Evolutionary conservation across 2,329 filamentous ascomycete genomes (phyloP).

Genomic region (Hypoxylon sp.): DNA sequence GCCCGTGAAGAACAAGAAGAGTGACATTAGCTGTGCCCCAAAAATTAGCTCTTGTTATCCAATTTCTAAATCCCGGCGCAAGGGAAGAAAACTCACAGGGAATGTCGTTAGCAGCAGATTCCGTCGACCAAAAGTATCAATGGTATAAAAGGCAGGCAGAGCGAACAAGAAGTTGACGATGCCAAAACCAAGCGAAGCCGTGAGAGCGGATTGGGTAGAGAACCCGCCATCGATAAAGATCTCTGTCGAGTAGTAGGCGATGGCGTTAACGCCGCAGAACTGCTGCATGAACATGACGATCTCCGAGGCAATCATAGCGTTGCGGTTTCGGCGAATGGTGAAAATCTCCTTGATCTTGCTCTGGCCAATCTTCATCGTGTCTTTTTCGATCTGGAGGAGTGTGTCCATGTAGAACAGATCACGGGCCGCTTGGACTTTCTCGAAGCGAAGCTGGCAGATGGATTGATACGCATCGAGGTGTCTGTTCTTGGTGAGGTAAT

Average conservation of each 20-base stretch:
- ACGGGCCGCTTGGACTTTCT: slow-evolving; percentile 62
- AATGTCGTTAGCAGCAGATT: slow-evolving; percentile 71
- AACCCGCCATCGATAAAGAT: slow-evolving; percentile 68
- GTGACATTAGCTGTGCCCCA: slow-evolving; percentile 63
- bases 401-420: slow-evolving; percentile 66
- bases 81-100: slow-evolving; percentile 49
- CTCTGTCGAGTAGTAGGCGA: slow-evolving; percentile 62
- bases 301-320: slow-evolving; percentile 66
- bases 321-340: slow-evolving; percentile 68
- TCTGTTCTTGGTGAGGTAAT: slow-evolving; percentile 58
- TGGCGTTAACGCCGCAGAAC: slow-evolving; percentile 58
- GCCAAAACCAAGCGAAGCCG: slow-evolving; percentile 70
- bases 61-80: neutral
- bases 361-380: slow-evolving; percentile 57
- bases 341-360: slow-evolving; percentile 65
- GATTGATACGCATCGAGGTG: slow-evolving; percentile 57
- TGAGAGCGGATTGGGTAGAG: slow-evolving; percentile 59
- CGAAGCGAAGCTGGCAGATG: slow-evolving; percentile 57
- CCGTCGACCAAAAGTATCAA: slow-evolving; percentile 73
- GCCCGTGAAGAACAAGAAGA: slow-evolving; percentile 57
- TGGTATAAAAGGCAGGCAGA: slow-evolving; percentile 69
- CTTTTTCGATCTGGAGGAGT: slow-evolving; percentile 64
- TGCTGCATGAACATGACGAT: slow-evolving; percentile 76
- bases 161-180: slow-evolving; percentile 72
- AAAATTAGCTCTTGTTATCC: no score